These are phyloP conservation scores for Eucommia ulmoides DNA, from an alignment of 257 asterid genomes.

Conservation along the genomic window DNA sequence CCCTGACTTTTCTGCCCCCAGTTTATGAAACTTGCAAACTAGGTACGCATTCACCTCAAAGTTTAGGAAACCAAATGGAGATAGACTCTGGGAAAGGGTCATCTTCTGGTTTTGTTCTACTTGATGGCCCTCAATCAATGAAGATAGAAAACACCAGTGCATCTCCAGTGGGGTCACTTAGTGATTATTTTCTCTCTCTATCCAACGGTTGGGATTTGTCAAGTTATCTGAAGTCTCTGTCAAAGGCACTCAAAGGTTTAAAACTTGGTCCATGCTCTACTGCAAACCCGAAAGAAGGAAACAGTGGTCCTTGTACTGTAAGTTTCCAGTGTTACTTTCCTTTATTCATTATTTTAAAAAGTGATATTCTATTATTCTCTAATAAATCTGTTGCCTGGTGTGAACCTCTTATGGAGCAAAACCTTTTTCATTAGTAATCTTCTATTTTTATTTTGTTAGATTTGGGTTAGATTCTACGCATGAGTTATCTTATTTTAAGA, in stretches of 20 bases:
- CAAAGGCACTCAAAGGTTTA: slow-evolving; percentile 78
- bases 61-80: slow-evolving; percentile 81
- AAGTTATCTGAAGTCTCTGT: slow-evolving; percentile 84
- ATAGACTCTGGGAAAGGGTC: slow-evolving; percentile 64
- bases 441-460: no score
- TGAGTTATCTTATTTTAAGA: no score
- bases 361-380: no score
- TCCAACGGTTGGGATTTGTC: slow-evolving; percentile 98
- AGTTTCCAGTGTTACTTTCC: slow-evolving; percentile 18
- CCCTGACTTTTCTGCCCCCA: slow-evolving; percentile 11
- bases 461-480: no score
- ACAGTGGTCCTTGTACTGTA: slow-evolving; percentile 79
- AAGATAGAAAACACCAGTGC: slow-evolving; percentile 90
- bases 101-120: slow-evolving; percentile 79
- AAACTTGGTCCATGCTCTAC: slow-evolving; percentile 59
- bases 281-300: slow-evolving; percentile 74
- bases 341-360: not conserved
- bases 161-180: slow-evolving; percentile 91
- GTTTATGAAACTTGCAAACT: slow-evolving; percentile 95
- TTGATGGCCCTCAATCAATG: slow-evolving; percentile 97
- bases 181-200: slow-evolving; percentile 92
- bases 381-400: no score
- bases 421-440: no score
- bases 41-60: slow-evolving; percentile 90
- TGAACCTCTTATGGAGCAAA: no score